Base-by-base conservation (phyloP, 768 basidiomycete species). In the Naganishia vaughanmartiniae region DNA sequence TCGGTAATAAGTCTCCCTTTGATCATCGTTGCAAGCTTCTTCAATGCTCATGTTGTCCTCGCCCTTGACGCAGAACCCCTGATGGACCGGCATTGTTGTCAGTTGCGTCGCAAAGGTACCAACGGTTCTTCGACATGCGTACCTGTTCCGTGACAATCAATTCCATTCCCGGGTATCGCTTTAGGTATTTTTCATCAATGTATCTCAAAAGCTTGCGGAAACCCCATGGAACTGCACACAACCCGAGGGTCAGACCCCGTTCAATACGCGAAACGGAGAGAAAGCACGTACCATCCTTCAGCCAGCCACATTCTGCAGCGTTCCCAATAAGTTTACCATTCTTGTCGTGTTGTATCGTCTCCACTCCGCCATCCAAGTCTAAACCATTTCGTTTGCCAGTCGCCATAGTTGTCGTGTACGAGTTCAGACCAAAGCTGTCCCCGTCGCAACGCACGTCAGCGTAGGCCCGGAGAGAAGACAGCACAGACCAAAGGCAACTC, bases 121-220 rank as follows among this genome's bases (percentile, higher is more conserved):
- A 15, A 21, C 34, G 2, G 34, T 58, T 51, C 24, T 14, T 26
- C n/a, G 36, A 24, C 19, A 21, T 24, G 34, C 57, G 19, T 24
- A 58, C 57, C 34, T 70, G 69, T 21, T 33, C 34, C 56, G 75
- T 74, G 46, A 76, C 75, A 39, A 53, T 63, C 39, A 74, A n/a
- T 31, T 55, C 66, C 54, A 33, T 54, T 3, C 65, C 65, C 1
- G 57, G 57, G 42, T 48, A 53, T 26, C 19, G 65, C 33, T 45
- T 48, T 19, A 57, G 19, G 46, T 70, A 74, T 34, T 39, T 26
- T 31, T 69, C 39, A 55, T 72, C 31, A 55, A 74, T 69, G 54
- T 74, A 68, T 9, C 56, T 48, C 30, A 74, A 36, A 11, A 74
- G 65, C 58, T 74, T 74, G 10, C 71, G 46, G 70, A 74, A 72